Evolutionary conservation across 108 stramenopile species (phyloP).

Genomic region (Skeletonema marinoi): DNA sequence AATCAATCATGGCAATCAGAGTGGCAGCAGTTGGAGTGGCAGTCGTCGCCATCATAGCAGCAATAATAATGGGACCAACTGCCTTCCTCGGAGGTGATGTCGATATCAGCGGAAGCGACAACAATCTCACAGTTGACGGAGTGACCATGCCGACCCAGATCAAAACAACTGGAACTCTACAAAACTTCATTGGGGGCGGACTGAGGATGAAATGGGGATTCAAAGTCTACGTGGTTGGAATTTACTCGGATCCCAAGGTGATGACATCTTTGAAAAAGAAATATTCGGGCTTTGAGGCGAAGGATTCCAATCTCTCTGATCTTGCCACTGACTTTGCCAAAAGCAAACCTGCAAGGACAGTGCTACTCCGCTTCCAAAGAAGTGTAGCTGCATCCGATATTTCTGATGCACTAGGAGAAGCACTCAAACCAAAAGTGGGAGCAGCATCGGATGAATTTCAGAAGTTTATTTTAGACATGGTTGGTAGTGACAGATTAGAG

Average conservation of each 20-base stretch:
- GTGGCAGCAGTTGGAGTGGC: neutral
- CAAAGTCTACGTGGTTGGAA: constrained; percentile 29
- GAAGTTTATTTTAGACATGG: constrained; percentile 23
- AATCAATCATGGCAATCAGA: neutral
- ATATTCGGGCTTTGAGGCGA: constrained; percentile 11
- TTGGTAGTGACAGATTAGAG: constrained; percentile 2
- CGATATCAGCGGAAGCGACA: neutral
- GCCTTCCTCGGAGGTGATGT: neutral
- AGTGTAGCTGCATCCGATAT: constrained; percentile 28
- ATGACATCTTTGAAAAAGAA: constrained; percentile 20
- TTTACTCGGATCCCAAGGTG: constrained; percentile 18
- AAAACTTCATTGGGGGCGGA: constrained; percentile 31
- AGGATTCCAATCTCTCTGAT: neutral
- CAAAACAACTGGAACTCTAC: constrained; percentile 19
- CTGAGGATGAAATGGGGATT: constrained; percentile 28
- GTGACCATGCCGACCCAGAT: constrained; percentile 11
- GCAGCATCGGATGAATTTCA: constrained; percentile 15
- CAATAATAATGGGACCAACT: neutral
- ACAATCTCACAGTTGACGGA: neutral
- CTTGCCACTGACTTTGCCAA: constrained; percentile 13
- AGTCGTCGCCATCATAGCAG: neutral
- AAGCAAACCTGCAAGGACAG: constrained; percentile 13
- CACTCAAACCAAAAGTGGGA: constrained; percentile 20
- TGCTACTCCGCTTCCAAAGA: constrained; percentile 30
- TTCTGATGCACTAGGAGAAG: constrained; percentile 33